Percentiles rank a stretch among this genome's conserved stretches.
Evolutionary conservation across 2,329 filamentous ascomycete genomes (phyloP).

Genomic region (Ceratocystis variospora): DNA sequence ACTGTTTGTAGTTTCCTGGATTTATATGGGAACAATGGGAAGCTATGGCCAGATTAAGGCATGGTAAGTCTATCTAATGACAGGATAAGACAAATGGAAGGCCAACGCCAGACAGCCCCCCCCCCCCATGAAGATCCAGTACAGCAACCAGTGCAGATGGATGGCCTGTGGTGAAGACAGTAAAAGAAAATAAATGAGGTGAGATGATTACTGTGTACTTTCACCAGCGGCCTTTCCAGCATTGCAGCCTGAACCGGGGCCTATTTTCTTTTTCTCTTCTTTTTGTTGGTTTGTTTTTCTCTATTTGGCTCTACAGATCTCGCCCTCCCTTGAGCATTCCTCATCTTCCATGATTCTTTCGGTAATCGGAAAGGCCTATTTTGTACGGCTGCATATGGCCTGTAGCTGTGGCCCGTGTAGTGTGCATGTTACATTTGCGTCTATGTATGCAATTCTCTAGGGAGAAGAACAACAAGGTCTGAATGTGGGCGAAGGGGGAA

Average conservation of each 20-base stretch:
- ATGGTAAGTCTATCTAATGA: too few species aligned
- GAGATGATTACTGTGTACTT: background rate
- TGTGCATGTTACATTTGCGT: background rate
- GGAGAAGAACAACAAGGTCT: background rate
- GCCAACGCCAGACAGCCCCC: background rate
- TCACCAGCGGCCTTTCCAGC: background rate
- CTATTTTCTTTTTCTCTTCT: background rate
- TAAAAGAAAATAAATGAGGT: background rate
- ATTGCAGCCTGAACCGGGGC: background rate
- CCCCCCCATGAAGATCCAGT: background rate
- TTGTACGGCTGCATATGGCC: background rate
- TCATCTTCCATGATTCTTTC: background rate
- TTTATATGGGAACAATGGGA: background rate
- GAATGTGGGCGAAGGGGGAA: background rate
- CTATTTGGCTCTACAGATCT: background rate
- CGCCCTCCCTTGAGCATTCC: background rate
- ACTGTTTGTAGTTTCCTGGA: background rate
- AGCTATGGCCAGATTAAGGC: background rate
- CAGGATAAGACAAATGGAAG: background rate
- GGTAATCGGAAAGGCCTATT: background rate
- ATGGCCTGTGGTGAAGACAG: background rate
- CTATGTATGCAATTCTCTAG: background rate
- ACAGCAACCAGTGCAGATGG: background rate
- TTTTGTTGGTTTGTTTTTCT: background rate
- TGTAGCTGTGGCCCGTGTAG: background rate